Base-by-base conservation (phyloP, 441 rosid species). In the Capsella rubella region DNA sequence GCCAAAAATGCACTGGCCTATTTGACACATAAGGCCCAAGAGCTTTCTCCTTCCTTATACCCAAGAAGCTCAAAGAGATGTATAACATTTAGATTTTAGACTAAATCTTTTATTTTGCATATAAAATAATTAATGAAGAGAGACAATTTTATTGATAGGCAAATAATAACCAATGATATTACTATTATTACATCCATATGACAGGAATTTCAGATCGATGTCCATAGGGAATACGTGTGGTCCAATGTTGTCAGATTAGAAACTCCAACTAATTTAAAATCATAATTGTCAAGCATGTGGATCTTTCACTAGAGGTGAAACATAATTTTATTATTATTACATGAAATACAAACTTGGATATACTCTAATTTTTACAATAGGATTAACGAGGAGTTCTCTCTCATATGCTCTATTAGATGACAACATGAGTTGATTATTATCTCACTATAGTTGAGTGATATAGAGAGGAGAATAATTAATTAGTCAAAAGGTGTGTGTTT, bases 211-310 rank as follows among this genome's bases (percentile, higher is more conserved):
- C 43, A 40, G 21, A 28, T 62, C 5, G 52, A 28, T 14, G 37
- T 39, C 60, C 27, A 52, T 21, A 52, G 27, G 16, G 39, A 67
- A 52, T 39, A 57, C 35, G 15, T 29, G 53, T 61, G 68, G 75
- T 40, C 75, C 53, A 71, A 13, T 71, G 60, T 31, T 61, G 75
- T 71, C 61, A 71, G 42, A 51, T 61, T 51, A 31, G 8, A 71
- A 39, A 72, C 53, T 50, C 50, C 13, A 60, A 60, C 49, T 25
- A 21, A 60, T 25, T 27, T 34, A 21, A 16, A 58, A 58, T 37
- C 66, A 58, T n/a, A 57, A 34, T 45, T 34, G 43, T 46, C 74
- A 58, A 21, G 28, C 57, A 58, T 27, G 15, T 58, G 57, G 64
- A 35, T 58, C 64, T 8, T 46, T 64, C 39, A 61, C 42, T 37